Percentiles rank a stretch among this genome's conserved stretches.
Conservation (phyloP, 805 yeast genomes). For the Hanseniaspora lachancei region DNA sequence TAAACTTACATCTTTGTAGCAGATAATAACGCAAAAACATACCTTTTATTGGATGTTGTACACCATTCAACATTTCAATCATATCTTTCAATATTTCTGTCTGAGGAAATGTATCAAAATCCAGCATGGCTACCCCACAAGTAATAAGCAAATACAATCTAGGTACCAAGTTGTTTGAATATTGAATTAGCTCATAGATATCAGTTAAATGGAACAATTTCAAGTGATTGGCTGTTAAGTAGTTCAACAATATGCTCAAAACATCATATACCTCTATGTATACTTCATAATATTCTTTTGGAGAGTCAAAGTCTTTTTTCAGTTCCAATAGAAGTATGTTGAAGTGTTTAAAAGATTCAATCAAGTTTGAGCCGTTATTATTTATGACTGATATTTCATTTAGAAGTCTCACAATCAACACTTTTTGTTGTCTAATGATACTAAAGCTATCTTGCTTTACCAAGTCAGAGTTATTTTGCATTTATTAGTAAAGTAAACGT, state of each 20-base stretch:
- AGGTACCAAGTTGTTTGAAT: conserved; percentile 87
- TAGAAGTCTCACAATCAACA: conserved; percentile 5
- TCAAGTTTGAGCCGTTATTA: conserved; percentile 8
- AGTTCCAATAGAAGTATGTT: conserved; percentile 4
- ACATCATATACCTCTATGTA: conserved; percentile 78
- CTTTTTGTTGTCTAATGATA: conserved; percentile 6
- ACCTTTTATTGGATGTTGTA: conserved; percentile 90
- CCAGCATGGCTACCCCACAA: conserved; percentile 81
- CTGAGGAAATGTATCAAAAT: conserved; percentile 62
- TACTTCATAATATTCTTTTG: conserved; percentile 86
- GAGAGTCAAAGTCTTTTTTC: conserved; percentile 38
- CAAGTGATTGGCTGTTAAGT: conserved; percentile 54
- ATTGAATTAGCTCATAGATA: conserved; percentile 86
- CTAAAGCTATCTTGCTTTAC: not conserved
- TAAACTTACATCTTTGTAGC: conserved; percentile 59
- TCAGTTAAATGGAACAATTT: conserved; percentile 65
- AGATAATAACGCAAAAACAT: conserved; percentile 78
- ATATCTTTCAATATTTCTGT: conserved; percentile 84
- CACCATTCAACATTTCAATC: conserved; percentile 96
- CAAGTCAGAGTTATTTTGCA: not conserved
- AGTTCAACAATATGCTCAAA: conserved; percentile 50
- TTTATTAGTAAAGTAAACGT: not conserved
- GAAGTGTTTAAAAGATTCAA: conserved; percentile 9
- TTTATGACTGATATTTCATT: conserved; percentile 10
- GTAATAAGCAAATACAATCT: conserved; percentile 88